Evolutionary conservation across 345 rosid genomes (phyloP).

Genomic region (Moringa oleifera): DNA sequence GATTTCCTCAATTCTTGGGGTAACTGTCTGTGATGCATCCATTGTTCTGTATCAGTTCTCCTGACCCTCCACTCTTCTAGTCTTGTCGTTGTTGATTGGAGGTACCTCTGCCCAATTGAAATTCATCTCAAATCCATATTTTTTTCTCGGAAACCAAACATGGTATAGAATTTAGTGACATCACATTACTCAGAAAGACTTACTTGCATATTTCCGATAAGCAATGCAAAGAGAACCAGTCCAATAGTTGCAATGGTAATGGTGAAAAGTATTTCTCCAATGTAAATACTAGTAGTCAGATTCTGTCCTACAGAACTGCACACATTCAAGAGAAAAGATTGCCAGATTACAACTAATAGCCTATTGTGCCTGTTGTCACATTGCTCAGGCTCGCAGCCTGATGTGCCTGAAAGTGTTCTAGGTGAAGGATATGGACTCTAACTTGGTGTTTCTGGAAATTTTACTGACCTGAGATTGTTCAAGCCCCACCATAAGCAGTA

Average conservation of each 20-base stretch:
- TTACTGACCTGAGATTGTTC: constrained; percentile 36
- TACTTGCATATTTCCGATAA: constrained; percentile 57
- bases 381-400: no score
- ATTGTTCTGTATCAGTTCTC: constrained; percentile 50
- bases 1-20: constrained; percentile 37
- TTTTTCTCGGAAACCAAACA: background rate
- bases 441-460: no score
- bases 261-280: constrained; percentile 42
- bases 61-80: constrained; percentile 55
- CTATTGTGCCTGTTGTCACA: no score
- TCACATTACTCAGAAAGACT: no score
- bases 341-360: background rate
- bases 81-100: constrained; percentile 41
- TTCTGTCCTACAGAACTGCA: constrained; percentile 50
- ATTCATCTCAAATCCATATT: background rate
- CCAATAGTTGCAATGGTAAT: constrained; percentile 30
- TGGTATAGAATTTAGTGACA: no score
- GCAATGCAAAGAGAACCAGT: constrained; percentile 42
- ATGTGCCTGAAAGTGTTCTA: no score
- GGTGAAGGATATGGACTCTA: no score
- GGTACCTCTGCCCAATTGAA: constrained; percentile 41
- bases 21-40: constrained; percentile 62
- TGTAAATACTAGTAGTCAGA: constrained; percentile 30
- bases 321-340: background rate
- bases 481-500: constrained; percentile 53